Evolutionary conservation across 192 early-diverging fungal species (phyloP).

Genomic region (Podila epigama): DNA sequence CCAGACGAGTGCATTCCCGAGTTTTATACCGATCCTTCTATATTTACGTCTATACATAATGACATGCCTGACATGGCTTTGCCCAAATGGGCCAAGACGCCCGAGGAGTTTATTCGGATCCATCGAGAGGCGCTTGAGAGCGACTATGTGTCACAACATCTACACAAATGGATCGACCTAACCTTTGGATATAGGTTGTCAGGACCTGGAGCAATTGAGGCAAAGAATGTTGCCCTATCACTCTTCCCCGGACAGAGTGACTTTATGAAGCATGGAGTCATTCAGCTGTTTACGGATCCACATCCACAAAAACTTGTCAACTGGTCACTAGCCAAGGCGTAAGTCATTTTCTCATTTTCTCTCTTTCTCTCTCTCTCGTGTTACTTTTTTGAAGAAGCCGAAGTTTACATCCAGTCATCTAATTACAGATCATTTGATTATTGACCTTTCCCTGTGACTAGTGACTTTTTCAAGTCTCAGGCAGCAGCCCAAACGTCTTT

Average conservation of each 20-base stretch:
- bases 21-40: constrained; percentile 69
- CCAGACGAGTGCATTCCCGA: constrained; percentile 81
- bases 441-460: not conserved
- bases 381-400: too few species aligned
- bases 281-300: constrained; percentile 85
- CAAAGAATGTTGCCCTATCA: constrained; percentile 78
- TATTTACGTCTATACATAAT: constrained; percentile 68
- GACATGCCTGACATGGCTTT: constrained; percentile 75
- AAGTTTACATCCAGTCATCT: too few species aligned
- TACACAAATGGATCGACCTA: constrained; percentile 90
- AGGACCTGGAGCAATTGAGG: constrained; percentile 75
- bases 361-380: too few species aligned
- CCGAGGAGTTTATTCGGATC: constrained; percentile 83
- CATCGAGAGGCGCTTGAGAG: constrained; percentile 80
- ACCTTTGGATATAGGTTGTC: constrained; percentile 89
- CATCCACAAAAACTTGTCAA: constrained; percentile 71
- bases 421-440: not conserved
- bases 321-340: constrained; percentile 54
- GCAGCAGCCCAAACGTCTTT: constrained; percentile 15
- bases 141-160: constrained; percentile 76
- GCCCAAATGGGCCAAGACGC: constrained; percentile 77
- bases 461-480: constrained; percentile 30
- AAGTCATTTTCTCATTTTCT: too few species aligned
- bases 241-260: constrained; percentile 85
- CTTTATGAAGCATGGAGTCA: constrained; percentile 72